These are phyloP conservation scores for Amanita jacksonii DNA, from an alignment of 768 basidiomycete genomes.

Conservation along the genomic window DNA sequence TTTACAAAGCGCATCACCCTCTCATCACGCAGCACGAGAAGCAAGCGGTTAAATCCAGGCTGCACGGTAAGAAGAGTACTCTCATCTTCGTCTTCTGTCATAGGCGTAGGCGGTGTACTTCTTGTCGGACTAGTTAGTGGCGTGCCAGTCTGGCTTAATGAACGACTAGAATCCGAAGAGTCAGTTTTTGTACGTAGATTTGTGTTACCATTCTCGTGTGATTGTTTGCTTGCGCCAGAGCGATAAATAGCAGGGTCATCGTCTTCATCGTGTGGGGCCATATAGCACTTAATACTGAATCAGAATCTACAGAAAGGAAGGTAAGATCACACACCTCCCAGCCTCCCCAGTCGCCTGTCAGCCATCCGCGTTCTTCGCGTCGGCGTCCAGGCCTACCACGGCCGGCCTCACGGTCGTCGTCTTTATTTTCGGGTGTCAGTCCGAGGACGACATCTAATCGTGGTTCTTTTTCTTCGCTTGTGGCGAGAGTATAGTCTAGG, in stretches of 20 bases:
- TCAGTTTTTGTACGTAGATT: background rate
- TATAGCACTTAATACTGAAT: constrained; percentile 94
- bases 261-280: constrained; percentile 90
- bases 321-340: constrained; percentile 64
- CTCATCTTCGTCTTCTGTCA: constrained; percentile 37
- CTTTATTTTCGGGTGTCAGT: constrained; percentile 57
- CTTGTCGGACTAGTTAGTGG: background rate
- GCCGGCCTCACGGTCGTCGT: constrained; percentile 21
- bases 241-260: constrained; percentile 95
- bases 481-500: constrained; percentile 90
- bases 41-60: constrained; percentile 81
- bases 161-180: background rate
- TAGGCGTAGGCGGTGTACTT: constrained; percentile 6
- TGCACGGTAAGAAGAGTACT: constrained; percentile 80
- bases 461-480: constrained; percentile 73
- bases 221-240: constrained; percentile 40
- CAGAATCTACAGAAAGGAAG: constrained; percentile 6
- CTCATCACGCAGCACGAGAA: constrained; percentile 87
- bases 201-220: constrained; percentile 15
- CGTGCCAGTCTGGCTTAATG: background rate
- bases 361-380: constrained; percentile 41
- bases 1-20: constrained; percentile 94
- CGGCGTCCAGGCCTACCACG: constrained; percentile 1
- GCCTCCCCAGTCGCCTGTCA: constrained; percentile 75
- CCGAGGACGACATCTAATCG: constrained; percentile 82